Conservation (phyloP, 352 stramenopile species). For the Pythium periplocum region DNA sequence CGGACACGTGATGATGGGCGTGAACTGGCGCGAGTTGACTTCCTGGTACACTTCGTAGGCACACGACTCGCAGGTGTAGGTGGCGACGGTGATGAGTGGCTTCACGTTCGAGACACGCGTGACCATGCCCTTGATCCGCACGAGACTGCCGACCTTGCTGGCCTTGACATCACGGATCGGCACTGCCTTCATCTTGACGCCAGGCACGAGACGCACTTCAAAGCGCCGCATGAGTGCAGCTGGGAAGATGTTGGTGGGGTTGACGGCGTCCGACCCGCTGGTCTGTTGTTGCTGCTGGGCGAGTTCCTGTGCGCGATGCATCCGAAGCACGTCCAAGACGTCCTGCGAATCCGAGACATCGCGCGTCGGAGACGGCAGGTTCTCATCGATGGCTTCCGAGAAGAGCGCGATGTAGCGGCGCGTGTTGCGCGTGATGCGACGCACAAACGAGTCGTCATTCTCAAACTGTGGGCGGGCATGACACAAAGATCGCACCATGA, state of each 20-base stretch:
- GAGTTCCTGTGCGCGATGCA: conserved; percentile 72
- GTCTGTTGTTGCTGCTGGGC: conserved; percentile 43
- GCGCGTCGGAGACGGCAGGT: conserved; percentile 69
- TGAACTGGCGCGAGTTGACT: conserved; percentile 91
- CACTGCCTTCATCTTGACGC: conserved; percentile 82
- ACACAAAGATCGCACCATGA: neutral
- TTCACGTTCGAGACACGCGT: conserved; percentile 98
- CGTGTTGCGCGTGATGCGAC: conserved; percentile 83
- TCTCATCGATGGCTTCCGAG: conserved; percentile 83
- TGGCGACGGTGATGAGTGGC: conserved; percentile 93
- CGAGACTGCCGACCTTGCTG: conserved; percentile 92
- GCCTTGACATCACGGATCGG: conserved; percentile 94
- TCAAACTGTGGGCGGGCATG: conserved; percentile 39
- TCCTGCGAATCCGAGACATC: conserved; percentile 81
- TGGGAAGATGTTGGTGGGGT: conserved; percentile 79
- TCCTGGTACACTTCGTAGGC: conserved; percentile 98
- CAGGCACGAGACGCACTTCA: conserved; percentile 75
- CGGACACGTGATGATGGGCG: conserved; percentile 90
- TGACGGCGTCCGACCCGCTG: conserved; percentile 25
- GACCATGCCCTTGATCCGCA: conserved; percentile 97
- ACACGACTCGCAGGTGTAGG: conserved; percentile 97
- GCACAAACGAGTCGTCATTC: conserved; percentile 78
- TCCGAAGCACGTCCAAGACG: conserved; percentile 77
- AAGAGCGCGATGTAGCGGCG: conserved; percentile 87
- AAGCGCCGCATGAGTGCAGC: conserved; percentile 89